These are phyloP conservation scores for Bombardia bombarda DNA, from an alignment of 495 filamentous ascomycete genomes.

Conservation along the genomic window DNA sequence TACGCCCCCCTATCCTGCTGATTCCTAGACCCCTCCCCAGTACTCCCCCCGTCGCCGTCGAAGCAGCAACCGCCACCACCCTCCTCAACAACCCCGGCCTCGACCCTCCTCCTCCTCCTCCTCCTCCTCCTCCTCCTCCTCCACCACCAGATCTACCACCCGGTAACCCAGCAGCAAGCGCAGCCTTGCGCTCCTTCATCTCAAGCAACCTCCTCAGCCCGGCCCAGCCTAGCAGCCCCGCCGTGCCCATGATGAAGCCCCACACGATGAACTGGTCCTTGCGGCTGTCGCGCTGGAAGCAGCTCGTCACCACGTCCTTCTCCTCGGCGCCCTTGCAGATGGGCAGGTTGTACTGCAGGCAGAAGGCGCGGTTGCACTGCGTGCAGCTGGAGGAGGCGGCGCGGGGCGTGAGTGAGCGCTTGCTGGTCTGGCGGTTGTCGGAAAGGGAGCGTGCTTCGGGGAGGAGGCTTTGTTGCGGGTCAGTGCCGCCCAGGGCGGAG, in stretches of 20 bases:
- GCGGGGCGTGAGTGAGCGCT: conserved; percentile 9
- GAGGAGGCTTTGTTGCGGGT: not conserved
- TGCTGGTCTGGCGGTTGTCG: not conserved
- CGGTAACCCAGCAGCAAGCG: too few species aligned
- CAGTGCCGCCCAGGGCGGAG: too few species aligned
- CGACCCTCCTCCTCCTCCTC: not conserved
- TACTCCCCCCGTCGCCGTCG: not conserved
- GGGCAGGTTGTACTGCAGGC: conserved; percentile 72
- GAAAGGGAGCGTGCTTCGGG: not conserved
- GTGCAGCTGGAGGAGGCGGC: conserved; percentile 47
- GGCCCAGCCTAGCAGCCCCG: conserved; percentile 77
- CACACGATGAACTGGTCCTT: conserved; percentile 91
- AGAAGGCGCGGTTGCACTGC: conserved; percentile 89
- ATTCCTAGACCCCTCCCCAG: too few species aligned
- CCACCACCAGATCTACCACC: not conserved
- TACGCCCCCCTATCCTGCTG: conserved; percentile 6
- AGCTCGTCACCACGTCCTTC: conserved; percentile 80
- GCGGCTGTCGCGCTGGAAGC: conserved; percentile 84
- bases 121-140: not conserved
- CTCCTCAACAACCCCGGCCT: not conserved
- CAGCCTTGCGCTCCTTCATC: not conserved
- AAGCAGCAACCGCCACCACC: not conserved
- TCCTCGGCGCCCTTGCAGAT: conserved; percentile 81
- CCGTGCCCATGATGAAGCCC: conserved; percentile 81
- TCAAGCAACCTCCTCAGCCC: conserved; percentile 34